Conservation (phyloP, 1,284 basidiomycete genomes). For the Naganishia sp. region DNA sequence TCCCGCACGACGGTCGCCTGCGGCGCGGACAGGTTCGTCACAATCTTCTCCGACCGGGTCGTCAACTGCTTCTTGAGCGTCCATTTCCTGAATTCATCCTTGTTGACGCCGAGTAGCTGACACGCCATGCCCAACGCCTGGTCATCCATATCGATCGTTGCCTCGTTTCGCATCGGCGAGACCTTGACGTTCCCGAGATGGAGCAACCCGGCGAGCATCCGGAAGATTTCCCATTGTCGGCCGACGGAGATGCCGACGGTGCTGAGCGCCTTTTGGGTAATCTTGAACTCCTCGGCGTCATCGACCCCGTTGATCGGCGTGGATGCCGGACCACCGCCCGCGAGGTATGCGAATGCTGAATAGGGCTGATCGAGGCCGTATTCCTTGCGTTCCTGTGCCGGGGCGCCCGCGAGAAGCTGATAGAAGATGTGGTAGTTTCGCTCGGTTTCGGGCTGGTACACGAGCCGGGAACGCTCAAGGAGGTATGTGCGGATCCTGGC, state of each 20-base stretch:
- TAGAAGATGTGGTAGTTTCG: conserved; percentile 99
- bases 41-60: conserved; percentile 93
- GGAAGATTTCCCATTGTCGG: conserved; percentile 97
- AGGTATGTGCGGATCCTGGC: conserved; percentile 97
- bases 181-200: conserved; percentile 97
- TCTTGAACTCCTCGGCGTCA: conserved; percentile 90
- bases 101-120: conserved; percentile 83
- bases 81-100: conserved; percentile 98
- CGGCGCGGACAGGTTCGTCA: conserved; percentile 77
- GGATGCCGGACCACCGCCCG: conserved; percentile 84
- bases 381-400: conserved; percentile 91
- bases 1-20: conserved; percentile 96
- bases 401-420: conserved; percentile 95
- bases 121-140: conserved; percentile 77
- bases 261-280: conserved; percentile 90
- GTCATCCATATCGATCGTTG: conserved; percentile 82
- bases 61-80: conserved; percentile 96
- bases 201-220: conserved; percentile 85
- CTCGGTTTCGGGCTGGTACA: conserved; percentile 94
- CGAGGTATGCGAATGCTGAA: conserved; percentile 84
- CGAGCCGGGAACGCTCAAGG: conserved; percentile 92
- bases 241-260: conserved; percentile 97
- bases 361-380: conserved; percentile 85
- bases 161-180: conserved; percentile 73
- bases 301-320: conserved; percentile 89